Evolutionary conservation across 2,329 filamentous ascomycete species (phyloP).

Genomic region (Beauveria australis): DNA sequence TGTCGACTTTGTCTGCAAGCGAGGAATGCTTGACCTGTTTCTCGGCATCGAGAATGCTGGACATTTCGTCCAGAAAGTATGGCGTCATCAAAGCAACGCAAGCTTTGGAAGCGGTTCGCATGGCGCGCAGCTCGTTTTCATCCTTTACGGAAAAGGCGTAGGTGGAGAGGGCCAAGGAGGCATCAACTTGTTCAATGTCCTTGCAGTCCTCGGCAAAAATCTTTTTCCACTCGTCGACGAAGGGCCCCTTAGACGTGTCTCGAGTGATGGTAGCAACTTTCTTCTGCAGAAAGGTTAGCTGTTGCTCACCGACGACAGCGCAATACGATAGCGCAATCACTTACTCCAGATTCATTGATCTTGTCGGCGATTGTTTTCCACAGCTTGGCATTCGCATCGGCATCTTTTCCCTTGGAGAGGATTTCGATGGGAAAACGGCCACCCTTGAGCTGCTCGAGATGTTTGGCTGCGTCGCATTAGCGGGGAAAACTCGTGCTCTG

Average conservation of each 20-base stretch:
- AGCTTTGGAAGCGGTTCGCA: conserved; percentile 88
- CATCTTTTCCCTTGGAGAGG: conserved; percentile 83
- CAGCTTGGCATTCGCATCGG: conserved; percentile 82
- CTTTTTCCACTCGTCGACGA: conserved; percentile 95
- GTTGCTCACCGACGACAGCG: conserved; percentile 9
- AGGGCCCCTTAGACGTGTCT: conserved; percentile 76
- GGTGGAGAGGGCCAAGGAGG: conserved; percentile 71
- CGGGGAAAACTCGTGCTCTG: conserved; percentile 9
- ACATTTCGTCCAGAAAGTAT: conserved; percentile 98
- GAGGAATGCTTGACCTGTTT: conserved; percentile 91
- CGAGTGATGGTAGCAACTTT: conserved; percentile 85
- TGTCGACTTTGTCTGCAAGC: conserved; percentile 78
- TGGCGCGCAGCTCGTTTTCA: conserved; percentile 84
- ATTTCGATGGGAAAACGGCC: conserved; percentile 91
- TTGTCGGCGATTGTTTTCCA: conserved; percentile 76
- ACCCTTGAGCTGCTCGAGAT: conserved; percentile 84
- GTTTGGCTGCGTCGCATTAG: conserved; percentile 60
- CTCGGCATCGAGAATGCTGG: conserved; percentile 86
- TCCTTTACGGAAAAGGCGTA: conserved; percentile 89
- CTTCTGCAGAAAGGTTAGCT: conserved; percentile 44
- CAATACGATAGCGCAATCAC: conserved; percentile 27
- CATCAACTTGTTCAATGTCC: conserved; percentile 82
- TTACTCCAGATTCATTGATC: conserved; percentile 80
- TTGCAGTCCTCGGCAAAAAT: conserved; percentile 69
- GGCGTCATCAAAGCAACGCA: conserved; percentile 92